Evolutionary conservation across 2,329 filamentous ascomycete genomes (phyloP).

Genomic region (Neonectria punicea): DNA sequence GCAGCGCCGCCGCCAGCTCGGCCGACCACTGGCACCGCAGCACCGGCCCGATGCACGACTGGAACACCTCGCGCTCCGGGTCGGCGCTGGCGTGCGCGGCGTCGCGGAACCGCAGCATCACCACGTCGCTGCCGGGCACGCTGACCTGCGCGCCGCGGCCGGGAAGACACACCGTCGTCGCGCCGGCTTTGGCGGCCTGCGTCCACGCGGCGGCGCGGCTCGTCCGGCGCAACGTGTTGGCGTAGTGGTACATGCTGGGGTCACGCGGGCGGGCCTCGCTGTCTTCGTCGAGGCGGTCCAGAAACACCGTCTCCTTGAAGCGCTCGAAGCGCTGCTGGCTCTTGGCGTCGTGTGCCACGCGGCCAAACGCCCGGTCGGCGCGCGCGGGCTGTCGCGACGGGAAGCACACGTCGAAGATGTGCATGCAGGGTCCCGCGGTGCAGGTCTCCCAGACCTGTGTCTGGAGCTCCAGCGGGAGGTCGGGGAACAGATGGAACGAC

Average conservation of each 20-base stretch:
- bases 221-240: slow-evolving; percentile 18
- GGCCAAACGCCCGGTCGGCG: slow-evolving; percentile 27
- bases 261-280: slow-evolving; percentile 3
- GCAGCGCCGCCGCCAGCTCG: slow-evolving; percentile 42
- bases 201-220: slow-evolving; percentile 26
- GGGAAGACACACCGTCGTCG: slow-evolving; percentile 41
- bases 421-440: slow-evolving; percentile 37
- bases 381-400: slow-evolving; percentile 34
- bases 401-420: slow-evolving; percentile 45
- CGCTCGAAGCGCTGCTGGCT: slow-evolving; percentile 10
- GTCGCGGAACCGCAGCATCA: slow-evolving; percentile 44
- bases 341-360: not conserved
- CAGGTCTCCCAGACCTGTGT: slow-evolving; percentile 39
- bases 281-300: slow-evolving; percentile 27
- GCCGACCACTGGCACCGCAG: slow-evolving; percentile 44
- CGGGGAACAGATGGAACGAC: slow-evolving; percentile 35
- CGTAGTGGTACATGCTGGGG: slow-evolving; percentile 33
- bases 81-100: slow-evolving; percentile 20
- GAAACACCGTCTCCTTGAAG: slow-evolving; percentile 35
- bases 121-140: slow-evolving; percentile 41
- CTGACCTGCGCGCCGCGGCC: slow-evolving; percentile 37
- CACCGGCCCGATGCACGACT: slow-evolving; percentile 39
- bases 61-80: slow-evolving; percentile 28
- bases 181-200: not conserved
- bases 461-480: slow-evolving; percentile 39